A percentile compares a stretch with the other conserved stretches of the same genome.
These are phyloP conservation scores for Backusella sp. DNA, from an alignment of 192 early-diverging fungal genomes.

Conservation along the genomic window DNA sequence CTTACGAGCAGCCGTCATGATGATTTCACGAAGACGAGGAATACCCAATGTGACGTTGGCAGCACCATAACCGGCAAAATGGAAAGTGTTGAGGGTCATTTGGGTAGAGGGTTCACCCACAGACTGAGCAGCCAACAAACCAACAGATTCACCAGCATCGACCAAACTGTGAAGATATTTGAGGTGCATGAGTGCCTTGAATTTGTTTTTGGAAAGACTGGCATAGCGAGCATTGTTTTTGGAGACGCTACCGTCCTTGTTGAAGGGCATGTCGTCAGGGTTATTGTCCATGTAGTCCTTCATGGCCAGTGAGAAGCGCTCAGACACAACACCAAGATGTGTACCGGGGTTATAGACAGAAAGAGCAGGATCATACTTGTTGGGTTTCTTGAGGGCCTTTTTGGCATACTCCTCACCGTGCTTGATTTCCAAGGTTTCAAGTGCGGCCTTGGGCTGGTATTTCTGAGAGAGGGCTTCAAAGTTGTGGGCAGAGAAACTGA, in stretches of 20 bases:
- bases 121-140: conserved; percentile 93
- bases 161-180: conserved; percentile 92
- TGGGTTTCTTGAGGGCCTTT: conserved; percentile 70
- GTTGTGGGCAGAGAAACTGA: conserved; percentile 81
- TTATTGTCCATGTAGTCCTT: conserved; percentile 86
- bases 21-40: conserved; percentile 98
- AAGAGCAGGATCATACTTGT: conserved; percentile 76
- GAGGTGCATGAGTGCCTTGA: conserved; percentile 90
- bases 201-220: conserved; percentile 63
- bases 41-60: conserved; percentile 99
- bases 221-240: conserved; percentile 59
- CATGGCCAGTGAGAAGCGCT: conserved; percentile 81
- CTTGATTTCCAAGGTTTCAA: conserved; percentile 66
- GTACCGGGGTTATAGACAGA: conserved; percentile 78
- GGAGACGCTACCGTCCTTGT: conserved; percentile 47
- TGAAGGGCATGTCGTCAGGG: conserved; percentile 61
- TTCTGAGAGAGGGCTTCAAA: conserved; percentile 77
- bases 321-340: conserved; percentile 87
- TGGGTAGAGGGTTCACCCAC: conserved; percentile 99
- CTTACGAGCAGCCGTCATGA: conserved; percentile 93
- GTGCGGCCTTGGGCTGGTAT: conserved; percentile 70
- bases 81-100: conserved; percentile 99
- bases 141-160: conserved; percentile 98
- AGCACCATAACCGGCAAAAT: conserved; percentile 95
- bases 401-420: conserved; percentile 75